Base-by-base conservation (phyloP, 352 stramenopile genomes). In the Phytopythium delawarense region DNA sequence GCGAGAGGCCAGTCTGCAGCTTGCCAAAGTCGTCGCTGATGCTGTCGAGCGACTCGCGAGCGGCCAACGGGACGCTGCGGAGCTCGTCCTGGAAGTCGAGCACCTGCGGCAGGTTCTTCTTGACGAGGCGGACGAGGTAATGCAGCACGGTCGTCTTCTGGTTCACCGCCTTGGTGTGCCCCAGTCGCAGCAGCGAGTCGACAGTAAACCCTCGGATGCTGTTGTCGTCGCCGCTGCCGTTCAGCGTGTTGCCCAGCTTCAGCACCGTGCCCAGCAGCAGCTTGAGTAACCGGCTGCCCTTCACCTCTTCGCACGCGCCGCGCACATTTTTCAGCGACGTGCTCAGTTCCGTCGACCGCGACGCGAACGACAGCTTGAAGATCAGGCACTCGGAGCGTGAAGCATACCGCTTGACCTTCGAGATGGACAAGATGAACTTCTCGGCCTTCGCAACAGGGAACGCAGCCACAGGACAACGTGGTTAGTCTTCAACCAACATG, bases 81-180 rank as follows among this genome's bases (percentile, higher is more conserved):
- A 99, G 70, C 63, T 98, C 95, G 21, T 87, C 70, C 42, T 96
- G 78, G 62, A 98, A 98, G n/a, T 95, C 82, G 1, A 99, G 69
- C 13, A 98, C 76, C 40, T 87, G 76, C 11, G 82, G 77, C 32
- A 99, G 92, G 65, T 99, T 99, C 40, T 93, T 94, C 69, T 98
- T 97, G 8, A 99, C 85, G 5, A 99, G 64, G 51, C 96, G 97
- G 7, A 98, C 92, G 13, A 99, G 74, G 71, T 99, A 99, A 62
- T 99, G 95, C n/a, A 99, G 76, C 34, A 99, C 95, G 16, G 94
- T 99, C 16, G 97, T 99, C 70, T 98, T 98, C 68, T 98, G 96
- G 68, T 99, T 92, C 23, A 93, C 77, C 7, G 97, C 98, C 70
- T 99, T 99, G 48, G 97, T 98, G 67, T 99, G 81, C 0, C 81